phyloP scores from a whole-genome alignment of 2,329 filamentous ascomycete species.

The Coniochaeta sp. region DNA sequence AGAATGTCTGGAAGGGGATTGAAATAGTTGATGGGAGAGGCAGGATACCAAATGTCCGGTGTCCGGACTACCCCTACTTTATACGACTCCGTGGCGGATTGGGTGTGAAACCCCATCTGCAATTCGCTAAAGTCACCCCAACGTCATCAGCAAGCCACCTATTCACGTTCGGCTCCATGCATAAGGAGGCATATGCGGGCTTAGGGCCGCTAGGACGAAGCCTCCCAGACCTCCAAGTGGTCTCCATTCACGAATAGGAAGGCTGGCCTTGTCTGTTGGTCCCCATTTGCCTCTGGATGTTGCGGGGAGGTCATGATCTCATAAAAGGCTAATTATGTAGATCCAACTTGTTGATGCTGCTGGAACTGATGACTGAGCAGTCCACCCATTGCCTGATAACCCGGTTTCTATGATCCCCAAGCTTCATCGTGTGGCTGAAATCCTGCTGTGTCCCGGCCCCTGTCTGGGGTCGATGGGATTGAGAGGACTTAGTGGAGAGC shows the following conservation, averaged over 20 bases:
- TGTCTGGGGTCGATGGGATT: too few relatives aligned
- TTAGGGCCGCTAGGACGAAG: too few relatives aligned
- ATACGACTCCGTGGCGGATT: background rate
- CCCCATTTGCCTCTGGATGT: background rate
- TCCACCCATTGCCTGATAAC: background rate
- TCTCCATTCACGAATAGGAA: background rate
- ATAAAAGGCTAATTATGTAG: too few relatives aligned
- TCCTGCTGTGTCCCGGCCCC: background rate
- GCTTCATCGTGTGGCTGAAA: background rate
- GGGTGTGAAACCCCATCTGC: background rate
- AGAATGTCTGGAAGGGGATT: too few relatives aligned
- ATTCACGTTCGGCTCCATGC: background rate
- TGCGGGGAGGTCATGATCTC: background rate
- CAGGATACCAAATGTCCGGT: background rate
- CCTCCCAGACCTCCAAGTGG: too few relatives aligned
- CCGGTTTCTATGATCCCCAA: background rate
- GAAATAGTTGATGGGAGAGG: background rate
- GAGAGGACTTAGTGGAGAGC: background rate
- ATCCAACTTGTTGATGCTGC: too few relatives aligned
- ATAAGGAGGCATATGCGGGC: background rate
- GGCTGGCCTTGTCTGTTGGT: background rate
- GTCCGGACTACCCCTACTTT: background rate
- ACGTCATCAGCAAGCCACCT: background rate
- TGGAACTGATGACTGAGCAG: too few relatives aligned
- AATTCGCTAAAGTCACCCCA: background rate